Conservation (phyloP, 768 basidiomycete species). For the Sarcomyxa edulis region DNA sequence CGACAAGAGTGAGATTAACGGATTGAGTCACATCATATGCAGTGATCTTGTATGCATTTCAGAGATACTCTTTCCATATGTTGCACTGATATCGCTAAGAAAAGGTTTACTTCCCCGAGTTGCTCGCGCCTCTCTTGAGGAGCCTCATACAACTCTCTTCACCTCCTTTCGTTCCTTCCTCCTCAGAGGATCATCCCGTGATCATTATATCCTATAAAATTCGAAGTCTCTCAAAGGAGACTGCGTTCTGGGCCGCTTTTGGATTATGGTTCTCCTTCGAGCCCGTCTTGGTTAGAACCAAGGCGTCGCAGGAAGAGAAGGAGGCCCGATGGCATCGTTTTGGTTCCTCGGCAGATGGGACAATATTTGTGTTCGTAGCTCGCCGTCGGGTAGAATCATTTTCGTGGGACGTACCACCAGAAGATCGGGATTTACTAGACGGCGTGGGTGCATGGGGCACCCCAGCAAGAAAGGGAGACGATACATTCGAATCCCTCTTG, state of each 20-base stretch:
- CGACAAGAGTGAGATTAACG: constrained; percentile 3
- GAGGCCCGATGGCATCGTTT: constrained; percentile 33
- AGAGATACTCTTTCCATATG: neutral
- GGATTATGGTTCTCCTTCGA: constrained; percentile 71
- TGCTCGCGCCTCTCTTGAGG: constrained; percentile 71
- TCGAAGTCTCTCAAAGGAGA: constrained; percentile 67
- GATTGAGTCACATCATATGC: constrained; percentile 66
- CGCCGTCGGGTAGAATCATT: constrained; percentile 51
- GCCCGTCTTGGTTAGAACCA: constrained; percentile 40
- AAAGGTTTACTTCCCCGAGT: constrained; percentile 83
- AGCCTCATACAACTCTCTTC: constrained; percentile 72
- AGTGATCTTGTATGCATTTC: constrained; percentile 69
- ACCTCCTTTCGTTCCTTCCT: constrained; percentile 28
- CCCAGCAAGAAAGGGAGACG: constrained; percentile 45
- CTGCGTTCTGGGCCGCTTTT: constrained; percentile 74
- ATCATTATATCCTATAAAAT: constrained; percentile 75
- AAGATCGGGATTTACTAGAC: constrained; percentile 49
- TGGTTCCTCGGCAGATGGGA: constrained; percentile 35
- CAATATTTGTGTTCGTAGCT: constrained; percentile 59
- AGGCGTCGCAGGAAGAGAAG: neutral
- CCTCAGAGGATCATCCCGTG: constrained; percentile 15
- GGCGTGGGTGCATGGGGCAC: constrained; percentile 52
- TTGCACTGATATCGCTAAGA: neutral
- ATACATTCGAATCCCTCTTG: constrained; percentile 67
- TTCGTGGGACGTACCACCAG: constrained; percentile 45